These are phyloP conservation scores for Chlorella sp. DNA, from an alignment of 139 green algal genomes.

Conservation along the genomic window DNA sequence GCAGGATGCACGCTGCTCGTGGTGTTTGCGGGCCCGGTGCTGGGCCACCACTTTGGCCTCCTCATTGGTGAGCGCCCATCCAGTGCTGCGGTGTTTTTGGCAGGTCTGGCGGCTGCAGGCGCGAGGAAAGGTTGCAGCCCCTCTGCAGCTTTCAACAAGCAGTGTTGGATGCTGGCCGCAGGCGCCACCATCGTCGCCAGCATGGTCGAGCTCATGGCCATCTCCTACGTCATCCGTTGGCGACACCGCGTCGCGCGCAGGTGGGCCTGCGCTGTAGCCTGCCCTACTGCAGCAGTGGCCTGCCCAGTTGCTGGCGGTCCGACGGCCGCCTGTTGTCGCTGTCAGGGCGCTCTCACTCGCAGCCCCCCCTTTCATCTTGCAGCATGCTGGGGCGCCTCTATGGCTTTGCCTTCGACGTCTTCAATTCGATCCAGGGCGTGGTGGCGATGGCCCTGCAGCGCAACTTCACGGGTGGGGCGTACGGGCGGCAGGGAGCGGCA, in stretches of 20 bases:
- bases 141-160: no score
- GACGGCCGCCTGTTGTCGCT: no score
- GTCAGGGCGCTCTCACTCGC: no score
- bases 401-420: constrained; percentile 38
- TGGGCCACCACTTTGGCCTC: background rate
- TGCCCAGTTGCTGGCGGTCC: no score
- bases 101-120: no score
- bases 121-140: no score
- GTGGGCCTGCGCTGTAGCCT: no score
- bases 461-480: constrained; percentile 7
- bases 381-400: constrained; percentile 42
- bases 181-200: background rate
- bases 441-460: constrained; percentile 33
- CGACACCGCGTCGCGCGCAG: constrained; percentile 30
- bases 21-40: constrained; percentile 17
- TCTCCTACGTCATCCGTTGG: constrained; percentile 5
- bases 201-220: background rate
- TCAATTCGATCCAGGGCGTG: constrained; percentile 31
- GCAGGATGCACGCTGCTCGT: constrained; percentile 10
- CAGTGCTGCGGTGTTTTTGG: no score
- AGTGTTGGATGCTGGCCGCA: no score
- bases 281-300: no score
- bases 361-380: no score
- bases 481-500: no score
- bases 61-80: background rate